A percentile compares a stretch with the other conserved stretches of the same genome.
Conservation (phyloP, 1,284 basidiomycete species). For the Puccinia horiana region DNA sequence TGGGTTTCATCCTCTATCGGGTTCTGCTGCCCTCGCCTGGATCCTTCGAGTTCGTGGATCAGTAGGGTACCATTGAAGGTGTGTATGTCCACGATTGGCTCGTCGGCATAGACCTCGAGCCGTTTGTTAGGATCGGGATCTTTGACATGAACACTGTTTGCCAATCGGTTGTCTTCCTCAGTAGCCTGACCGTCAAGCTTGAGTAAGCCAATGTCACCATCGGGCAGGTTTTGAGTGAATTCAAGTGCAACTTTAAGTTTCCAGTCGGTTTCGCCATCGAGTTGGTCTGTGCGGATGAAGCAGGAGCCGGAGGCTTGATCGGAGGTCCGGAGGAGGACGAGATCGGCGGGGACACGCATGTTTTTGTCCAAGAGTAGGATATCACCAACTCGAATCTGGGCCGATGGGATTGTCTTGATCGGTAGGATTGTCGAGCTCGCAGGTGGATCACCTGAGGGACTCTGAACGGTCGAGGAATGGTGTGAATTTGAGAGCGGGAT, state of each 20-base stretch:
- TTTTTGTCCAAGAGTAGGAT: constrained; percentile 93
- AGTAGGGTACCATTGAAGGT: constrained; percentile 91
- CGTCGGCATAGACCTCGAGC: constrained; percentile 68
- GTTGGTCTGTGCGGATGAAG: constrained; percentile 95
- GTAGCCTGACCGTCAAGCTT: constrained; percentile 70
- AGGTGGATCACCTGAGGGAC: constrained; percentile 42
- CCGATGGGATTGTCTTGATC: constrained; percentile 71
- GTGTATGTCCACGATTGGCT: constrained; percentile 95
- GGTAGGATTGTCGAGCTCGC: constrained; percentile 51
- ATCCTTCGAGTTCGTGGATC: constrained; percentile 63
- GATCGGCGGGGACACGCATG: constrained; percentile 91
- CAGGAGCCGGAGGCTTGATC: constrained; percentile 81
- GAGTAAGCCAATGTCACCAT: constrained; percentile 67
- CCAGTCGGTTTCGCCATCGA: constrained; percentile 99
- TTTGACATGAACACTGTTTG: neutral
- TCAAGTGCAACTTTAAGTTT: constrained; percentile 88
- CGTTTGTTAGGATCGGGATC: constrained; percentile 28
- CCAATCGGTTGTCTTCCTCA: constrained; percentile 69
- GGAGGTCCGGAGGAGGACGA: constrained; percentile 83
- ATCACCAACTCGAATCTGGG: constrained; percentile 85
- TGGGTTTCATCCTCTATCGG: constrained; percentile 60
- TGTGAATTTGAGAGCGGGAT: constrained; percentile 47
- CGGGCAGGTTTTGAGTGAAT: constrained; percentile 74
- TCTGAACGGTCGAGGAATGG: constrained; percentile 59
- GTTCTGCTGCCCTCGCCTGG: neutral